These are phyloP conservation scores for Catharanthus roseus DNA, from an alignment of 257 asterid genomes.

Conservation along the genomic window DNA sequence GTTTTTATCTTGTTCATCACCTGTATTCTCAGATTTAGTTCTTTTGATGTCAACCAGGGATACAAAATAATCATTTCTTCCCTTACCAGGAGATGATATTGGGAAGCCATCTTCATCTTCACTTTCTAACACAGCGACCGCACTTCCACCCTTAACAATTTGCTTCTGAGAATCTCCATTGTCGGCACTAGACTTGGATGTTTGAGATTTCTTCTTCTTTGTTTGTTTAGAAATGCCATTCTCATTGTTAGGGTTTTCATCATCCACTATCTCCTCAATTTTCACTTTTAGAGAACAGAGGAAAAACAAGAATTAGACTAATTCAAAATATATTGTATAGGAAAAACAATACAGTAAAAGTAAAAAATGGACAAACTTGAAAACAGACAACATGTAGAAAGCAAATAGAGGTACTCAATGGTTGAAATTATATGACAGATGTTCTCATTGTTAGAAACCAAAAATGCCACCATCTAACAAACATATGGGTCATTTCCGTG, in stretches of 20 bases:
- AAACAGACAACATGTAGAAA: too few relatives aligned
- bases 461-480: not conserved
- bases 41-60: conserved; percentile 21
- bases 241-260: conserved; percentile 43
- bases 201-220: conserved; percentile 51
- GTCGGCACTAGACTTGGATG: conserved; percentile 24
- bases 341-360: too few relatives aligned
- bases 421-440: not conserved
- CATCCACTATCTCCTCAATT: conserved; percentile 88
- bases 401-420: not conserved
- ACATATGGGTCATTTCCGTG: not conserved
- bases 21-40: conserved; percentile 19
- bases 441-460: not conserved
- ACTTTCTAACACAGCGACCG: conserved; percentile 48
- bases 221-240: conserved; percentile 33
- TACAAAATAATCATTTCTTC: conserved; percentile 23
- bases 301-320: not conserved
- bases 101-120: conserved; percentile 99
- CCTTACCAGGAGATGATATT: conserved; percentile 28
- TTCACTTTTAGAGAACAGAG: conserved; percentile 38
- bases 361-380: too few relatives aligned
- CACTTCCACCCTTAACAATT: conserved; percentile 38
- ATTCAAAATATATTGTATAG: too few relatives aligned
- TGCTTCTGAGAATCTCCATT: conserved; percentile 36
- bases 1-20: conserved; percentile 29